phyloP scores from a whole-genome alignment of 805 yeast genomes.

The Candida germanica region DNA sequence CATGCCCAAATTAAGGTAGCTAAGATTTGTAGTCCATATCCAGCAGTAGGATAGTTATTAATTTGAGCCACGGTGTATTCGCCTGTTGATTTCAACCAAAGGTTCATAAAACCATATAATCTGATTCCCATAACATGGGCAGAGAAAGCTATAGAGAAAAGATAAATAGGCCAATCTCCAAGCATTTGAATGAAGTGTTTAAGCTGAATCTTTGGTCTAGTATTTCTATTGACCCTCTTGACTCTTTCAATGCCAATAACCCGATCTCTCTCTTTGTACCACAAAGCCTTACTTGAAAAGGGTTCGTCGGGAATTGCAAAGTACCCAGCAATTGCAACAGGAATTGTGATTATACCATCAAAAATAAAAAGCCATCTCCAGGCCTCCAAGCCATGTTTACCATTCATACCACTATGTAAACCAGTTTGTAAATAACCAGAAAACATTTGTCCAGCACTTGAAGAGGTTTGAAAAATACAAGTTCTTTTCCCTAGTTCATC shows the following conservation, averaged over 20 bases:
- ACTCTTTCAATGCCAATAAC: slow-evolving; percentile 1
- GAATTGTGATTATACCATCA: slow-evolving; percentile 29
- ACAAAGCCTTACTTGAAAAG: neutral
- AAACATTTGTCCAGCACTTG: slow-evolving; percentile 14
- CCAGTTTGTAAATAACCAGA: slow-evolving; percentile 21
- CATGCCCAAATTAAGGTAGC: slow-evolving; percentile 10
- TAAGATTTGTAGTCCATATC: slow-evolving; percentile 8
- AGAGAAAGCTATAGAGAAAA: slow-evolving; percentile 5
- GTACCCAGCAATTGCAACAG: slow-evolving; percentile 36
- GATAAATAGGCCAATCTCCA: slow-evolving; percentile 4
- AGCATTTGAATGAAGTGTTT: slow-evolving; percentile 1
- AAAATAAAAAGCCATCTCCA: slow-evolving; percentile 48
- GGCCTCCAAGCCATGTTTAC: slow-evolving; percentile 36
- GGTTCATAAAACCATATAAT: slow-evolving; percentile 8
- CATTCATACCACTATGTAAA: slow-evolving; percentile 19
- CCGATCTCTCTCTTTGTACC: slow-evolving; percentile 1
- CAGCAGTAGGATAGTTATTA: slow-evolving; percentile 4
- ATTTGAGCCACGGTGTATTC: slow-evolving; percentile 4
- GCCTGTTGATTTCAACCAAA: slow-evolving; percentile 11
- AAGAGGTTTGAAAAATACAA: slow-evolving; percentile 13
- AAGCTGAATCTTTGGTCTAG: slow-evolving; percentile 1
- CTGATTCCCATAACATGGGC: slow-evolving; percentile 5
- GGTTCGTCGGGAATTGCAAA: slow-evolving; percentile 17
- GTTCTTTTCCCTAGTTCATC: slow-evolving; percentile 19
- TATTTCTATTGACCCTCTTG: slow-evolving; percentile 1